Percentiles rank a stretch among this genome's conserved stretches.
phyloP scores from a whole-genome alignment of 352 stramenopile species.

The Pythium sukuiense region DNA sequence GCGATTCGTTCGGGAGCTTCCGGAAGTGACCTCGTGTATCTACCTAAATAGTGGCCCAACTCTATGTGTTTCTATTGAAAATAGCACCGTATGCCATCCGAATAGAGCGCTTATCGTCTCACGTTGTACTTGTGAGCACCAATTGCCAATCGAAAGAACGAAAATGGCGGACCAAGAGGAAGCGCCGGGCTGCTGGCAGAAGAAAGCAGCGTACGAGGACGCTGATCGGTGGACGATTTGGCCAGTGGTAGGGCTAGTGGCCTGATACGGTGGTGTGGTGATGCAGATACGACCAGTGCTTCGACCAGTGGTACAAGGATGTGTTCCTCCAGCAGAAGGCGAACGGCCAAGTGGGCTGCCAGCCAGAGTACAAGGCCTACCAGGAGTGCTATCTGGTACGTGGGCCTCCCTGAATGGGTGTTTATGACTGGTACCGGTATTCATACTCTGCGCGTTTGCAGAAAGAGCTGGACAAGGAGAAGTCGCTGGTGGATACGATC shows the following conservation, averaged over 20 bases:
- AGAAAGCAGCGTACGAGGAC: conserved; percentile 55
- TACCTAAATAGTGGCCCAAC: conserved; percentile 27
- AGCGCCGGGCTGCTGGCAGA: conserved; percentile 64
- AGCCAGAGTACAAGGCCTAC: conserved; percentile 83
- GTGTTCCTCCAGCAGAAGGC: conserved; percentile 84
- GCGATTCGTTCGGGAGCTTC: conserved; percentile 26
- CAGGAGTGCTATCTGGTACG: conserved; percentile 68
- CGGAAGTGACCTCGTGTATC: conserved; percentile 6
- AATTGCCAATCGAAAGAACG: background rate
- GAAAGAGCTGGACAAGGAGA: conserved; percentile 67
- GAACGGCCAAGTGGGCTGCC: conserved; percentile 65
- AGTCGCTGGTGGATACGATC: conserved; percentile 54
- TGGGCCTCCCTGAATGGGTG: background rate
- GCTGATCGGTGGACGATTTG: background rate
- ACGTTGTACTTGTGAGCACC: background rate
- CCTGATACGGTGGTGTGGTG: background rate
- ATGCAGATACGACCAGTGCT: conserved; percentile 78
- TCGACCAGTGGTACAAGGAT: conserved; percentile 87
- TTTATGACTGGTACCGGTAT: no score
- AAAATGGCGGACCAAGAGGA: conserved; percentile 30
- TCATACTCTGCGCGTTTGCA: no score
- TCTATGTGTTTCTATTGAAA: conserved; percentile 30
- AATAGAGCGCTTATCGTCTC: conserved; percentile 14
- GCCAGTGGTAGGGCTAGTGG: background rate
- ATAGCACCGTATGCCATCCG: background rate